These are phyloP conservation scores for Ganoderma boninense DNA, from an alignment of 1,284 basidiomycete genomes.

Conservation along the genomic window DNA sequence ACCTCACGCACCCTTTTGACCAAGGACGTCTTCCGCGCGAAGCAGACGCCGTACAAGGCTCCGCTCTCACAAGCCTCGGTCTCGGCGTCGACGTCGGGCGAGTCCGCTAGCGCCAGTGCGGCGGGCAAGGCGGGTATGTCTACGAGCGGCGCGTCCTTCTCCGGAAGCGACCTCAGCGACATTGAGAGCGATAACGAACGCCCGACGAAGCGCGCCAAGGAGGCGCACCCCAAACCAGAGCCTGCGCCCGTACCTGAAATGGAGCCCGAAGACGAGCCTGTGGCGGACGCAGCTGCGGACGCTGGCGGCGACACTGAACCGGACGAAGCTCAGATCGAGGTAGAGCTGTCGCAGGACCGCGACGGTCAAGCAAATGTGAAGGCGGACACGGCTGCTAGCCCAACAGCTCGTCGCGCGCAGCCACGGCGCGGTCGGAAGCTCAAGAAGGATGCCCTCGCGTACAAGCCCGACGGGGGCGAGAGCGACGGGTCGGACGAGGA, in stretches of 20 bases:
- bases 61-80: conserved; percentile 36
- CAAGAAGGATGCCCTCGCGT: conserved; percentile 48
- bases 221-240: background rate
- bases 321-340: background rate
- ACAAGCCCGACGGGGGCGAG: conserved; percentile 46
- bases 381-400: background rate
- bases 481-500: conserved; percentile 36
- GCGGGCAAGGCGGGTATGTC: conserved; percentile 22
- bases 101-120: conserved; percentile 7
- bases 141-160: conserved; percentile 27
- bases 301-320: background rate
- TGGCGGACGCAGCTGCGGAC: background rate
- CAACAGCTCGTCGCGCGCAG: conserved; percentile 8
- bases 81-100: conserved; percentile 31
- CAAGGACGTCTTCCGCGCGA: conserved; percentile 12
- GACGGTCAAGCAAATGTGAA: background rate
- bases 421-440: conserved; percentile 42
- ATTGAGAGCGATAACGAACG: conserved; percentile 29
- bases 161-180: conserved; percentile 34
- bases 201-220: conserved; percentile 29
- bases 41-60: conserved; percentile 23
- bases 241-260: background rate
- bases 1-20: conserved; percentile 34
- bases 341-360: background rate
- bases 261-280: background rate